These are phyloP conservation scores for Candida orba DNA, from an alignment of 805 yeast genomes.

Conservation along the genomic window DNA sequence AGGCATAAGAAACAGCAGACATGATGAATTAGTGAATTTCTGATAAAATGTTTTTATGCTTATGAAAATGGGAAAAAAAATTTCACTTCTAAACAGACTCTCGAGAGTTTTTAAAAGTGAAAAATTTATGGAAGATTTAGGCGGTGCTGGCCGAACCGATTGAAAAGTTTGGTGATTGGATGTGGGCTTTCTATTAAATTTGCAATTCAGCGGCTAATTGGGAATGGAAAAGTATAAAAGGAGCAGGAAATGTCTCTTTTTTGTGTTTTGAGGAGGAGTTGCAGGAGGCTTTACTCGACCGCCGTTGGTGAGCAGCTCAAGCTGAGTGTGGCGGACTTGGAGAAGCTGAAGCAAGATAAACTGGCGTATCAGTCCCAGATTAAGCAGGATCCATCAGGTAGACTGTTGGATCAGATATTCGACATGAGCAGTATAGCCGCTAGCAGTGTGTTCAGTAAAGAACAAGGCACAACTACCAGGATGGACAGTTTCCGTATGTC, in stretches of 20 bases:
- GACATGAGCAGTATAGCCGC: background rate
- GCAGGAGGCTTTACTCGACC: too few relatives aligned
- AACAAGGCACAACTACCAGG: background rate
- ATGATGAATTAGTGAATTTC: background rate
- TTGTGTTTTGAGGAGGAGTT: too few relatives aligned
- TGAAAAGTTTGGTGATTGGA: background rate
- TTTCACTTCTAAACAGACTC: background rate
- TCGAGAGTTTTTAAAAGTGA: background rate
- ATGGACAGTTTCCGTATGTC: background rate
- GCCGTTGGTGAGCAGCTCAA: too few relatives aligned
- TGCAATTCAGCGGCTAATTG: too few relatives aligned
- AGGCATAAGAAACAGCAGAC: constrained; percentile 24
- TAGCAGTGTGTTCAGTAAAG: background rate
- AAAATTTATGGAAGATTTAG: background rate
- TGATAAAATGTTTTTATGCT: background rate
- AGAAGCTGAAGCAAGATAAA: too few relatives aligned
- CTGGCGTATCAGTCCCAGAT: too few relatives aligned
- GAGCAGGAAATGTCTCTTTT: too few relatives aligned
- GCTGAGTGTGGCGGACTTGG: too few relatives aligned
- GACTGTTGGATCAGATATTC: background rate
- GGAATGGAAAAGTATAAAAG: too few relatives aligned
- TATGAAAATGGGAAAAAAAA: background rate
- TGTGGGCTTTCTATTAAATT: background rate
- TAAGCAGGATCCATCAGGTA: too few relatives aligned
- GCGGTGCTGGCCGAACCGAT: background rate